Evolutionary conservation across 129 eudicot genomes (phyloP).

Genomic region (Centaurea solstitialis): DNA sequence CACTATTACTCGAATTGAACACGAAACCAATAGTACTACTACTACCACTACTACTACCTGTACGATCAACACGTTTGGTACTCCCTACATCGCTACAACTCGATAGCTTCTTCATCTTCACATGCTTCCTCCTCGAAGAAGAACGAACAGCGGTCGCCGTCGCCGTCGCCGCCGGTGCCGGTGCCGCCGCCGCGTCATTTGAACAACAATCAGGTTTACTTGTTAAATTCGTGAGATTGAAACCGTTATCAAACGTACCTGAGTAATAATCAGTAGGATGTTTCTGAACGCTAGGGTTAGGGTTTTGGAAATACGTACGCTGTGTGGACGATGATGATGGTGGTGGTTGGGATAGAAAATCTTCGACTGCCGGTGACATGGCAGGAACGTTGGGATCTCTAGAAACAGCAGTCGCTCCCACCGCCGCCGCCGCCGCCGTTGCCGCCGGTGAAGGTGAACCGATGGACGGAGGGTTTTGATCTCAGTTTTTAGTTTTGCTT

Average conservation of each 20-base stretch:
- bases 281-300: slow-evolving; percentile 34
- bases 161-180: slow-evolving; percentile 4
- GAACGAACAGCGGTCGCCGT: slow-evolving; percentile 22
- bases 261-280: slow-evolving; percentile 21
- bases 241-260: slow-evolving; percentile 30
- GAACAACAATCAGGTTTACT: slow-evolving; percentile 36
- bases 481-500: background rate
- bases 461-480: slow-evolving; percentile 25
- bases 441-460: slow-evolving; percentile 16
- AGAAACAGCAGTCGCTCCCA: background rate
- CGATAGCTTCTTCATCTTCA: slow-evolving; percentile 52
- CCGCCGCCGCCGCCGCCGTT: slow-evolving; percentile 20
- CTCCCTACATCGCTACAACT: slow-evolving; percentile 19
- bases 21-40: slow-evolving; percentile 10
- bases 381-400: slow-evolving; percentile 1
- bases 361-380: slow-evolving; percentile 52
- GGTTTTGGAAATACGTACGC: slow-evolving; percentile 38
- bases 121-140: slow-evolving; percentile 38
- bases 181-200: slow-evolving; percentile 16
- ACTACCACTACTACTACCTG: background rate
- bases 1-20: slow-evolving; percentile 26
- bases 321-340: slow-evolving; percentile 15
- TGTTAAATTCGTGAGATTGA: slow-evolving; percentile 16
- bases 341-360: slow-evolving; percentile 21
- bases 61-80: slow-evolving; percentile 11